phyloP scores from a whole-genome alignment of 352 stramenopile species.

The Phytophthora citricola region DNA sequence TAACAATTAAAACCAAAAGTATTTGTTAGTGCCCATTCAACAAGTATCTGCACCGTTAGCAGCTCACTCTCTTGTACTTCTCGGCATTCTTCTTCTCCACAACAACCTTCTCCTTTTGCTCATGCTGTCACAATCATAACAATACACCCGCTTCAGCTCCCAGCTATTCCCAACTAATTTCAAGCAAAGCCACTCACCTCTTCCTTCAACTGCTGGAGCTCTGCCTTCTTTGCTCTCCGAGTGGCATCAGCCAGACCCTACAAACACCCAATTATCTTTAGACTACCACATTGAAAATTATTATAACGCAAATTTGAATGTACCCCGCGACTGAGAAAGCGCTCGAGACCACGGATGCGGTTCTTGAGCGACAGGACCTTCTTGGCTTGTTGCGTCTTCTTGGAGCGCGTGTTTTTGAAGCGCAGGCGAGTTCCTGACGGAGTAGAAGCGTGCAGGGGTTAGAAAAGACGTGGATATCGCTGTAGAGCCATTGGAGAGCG shows the following conservation, averaged over 20 bases:
- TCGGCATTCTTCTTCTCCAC: conserved; percentile 77
- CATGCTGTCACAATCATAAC: conserved; percentile 30
- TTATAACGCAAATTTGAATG: conserved; percentile 8
- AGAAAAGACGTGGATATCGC: background rate
- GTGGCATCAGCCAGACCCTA: conserved; percentile 55
- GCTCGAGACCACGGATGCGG: conserved; percentile 79
- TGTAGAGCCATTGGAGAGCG: background rate
- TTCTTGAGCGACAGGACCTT: conserved; percentile 87
- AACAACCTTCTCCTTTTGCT: conserved; percentile 54
- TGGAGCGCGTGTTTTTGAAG: conserved; percentile 65
- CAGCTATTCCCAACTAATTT: background rate
- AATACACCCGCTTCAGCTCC: background rate
- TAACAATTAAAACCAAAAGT: conserved; percentile 24
- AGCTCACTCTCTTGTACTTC: conserved; percentile 81
- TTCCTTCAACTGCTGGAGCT: conserved; percentile 54
- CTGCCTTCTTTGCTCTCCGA: conserved; percentile 52
- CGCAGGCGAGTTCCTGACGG: conserved; percentile 70
- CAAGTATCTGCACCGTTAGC: background rate
- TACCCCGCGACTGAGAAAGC: conserved; percentile 78
- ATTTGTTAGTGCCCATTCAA: conserved; percentile 1
- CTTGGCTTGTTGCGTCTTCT: conserved; percentile 62
- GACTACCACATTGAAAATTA: background rate
- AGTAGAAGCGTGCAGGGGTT: background rate
- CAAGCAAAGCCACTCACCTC: conserved; percentile 35
- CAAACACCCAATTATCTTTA: background rate